Conservation (phyloP, 2,329 filamentous ascomycete species). For the Venturia asperata region DNA sequence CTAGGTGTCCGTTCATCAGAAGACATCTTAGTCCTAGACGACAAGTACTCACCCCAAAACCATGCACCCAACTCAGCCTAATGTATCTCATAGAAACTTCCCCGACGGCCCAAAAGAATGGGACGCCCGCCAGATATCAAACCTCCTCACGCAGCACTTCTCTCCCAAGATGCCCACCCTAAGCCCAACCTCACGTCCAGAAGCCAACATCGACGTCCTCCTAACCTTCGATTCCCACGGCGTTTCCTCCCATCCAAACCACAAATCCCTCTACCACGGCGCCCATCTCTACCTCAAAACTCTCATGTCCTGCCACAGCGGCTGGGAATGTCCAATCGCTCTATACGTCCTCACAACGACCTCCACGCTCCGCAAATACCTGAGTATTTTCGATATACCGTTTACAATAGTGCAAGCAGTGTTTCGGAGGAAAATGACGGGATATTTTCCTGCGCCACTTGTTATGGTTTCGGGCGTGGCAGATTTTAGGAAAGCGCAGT, state of each 20-base stretch:
- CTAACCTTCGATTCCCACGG: slow-evolving; percentile 84
- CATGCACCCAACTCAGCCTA: not conserved
- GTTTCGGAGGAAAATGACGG: slow-evolving; percentile 44
- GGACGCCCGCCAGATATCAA: slow-evolving; percentile 63
- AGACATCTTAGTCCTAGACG: slow-evolving; percentile 81
- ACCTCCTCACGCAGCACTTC: slow-evolving; percentile 65
- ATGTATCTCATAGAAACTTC: slow-evolving; percentile 51
- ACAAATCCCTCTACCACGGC: slow-evolving; percentile 80
- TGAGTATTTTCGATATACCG: slow-evolving; percentile 67
- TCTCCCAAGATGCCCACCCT: slow-evolving; percentile 48
- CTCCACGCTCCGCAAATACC: slow-evolving; percentile 71
- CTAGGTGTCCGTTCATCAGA: slow-evolving; percentile 68
- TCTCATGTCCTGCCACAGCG: slow-evolving; percentile 57
- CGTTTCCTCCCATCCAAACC: slow-evolving; percentile 86
- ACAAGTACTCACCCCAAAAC: slow-evolving; percentile 44
- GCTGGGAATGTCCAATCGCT: slow-evolving; percentile 66
- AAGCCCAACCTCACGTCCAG: slow-evolving; percentile 33
- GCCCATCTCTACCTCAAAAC: slow-evolving; percentile 63
- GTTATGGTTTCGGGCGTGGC: slow-evolving; percentile 64
- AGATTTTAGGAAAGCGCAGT: slow-evolving; percentile 62
- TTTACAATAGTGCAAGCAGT: slow-evolving; percentile 57
- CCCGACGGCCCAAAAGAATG: slow-evolving; percentile 73
- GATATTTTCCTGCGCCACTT: slow-evolving; percentile 49
- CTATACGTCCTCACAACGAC: slow-evolving; percentile 79
- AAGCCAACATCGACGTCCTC: slow-evolving; percentile 65